Evolutionary conservation across 2,329 filamentous ascomycete genomes (phyloP), one percentile per base, ranked within the genome.

Genomic region (Beauveria sp.): DNA sequence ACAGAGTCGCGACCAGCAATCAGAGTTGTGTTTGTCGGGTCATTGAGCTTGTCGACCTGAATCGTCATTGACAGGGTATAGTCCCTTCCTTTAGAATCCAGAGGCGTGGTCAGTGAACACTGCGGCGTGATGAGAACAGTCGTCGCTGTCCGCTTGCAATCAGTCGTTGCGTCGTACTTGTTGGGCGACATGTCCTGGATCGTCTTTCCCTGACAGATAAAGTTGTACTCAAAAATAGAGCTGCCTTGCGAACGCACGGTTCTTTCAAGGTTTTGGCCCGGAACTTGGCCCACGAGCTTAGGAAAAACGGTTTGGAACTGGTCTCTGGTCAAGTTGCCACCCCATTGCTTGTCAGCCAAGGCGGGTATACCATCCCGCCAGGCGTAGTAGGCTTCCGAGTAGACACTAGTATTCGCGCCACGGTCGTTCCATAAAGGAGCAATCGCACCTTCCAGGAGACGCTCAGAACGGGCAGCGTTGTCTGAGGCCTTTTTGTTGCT

Each of bases 61-160:
- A 81, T 65, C 0, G 72, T 70, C 16, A 85, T 72, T 0, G 77
- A 74, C 1, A 86, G 73, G 0, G 79, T 83, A 68, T 85, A 85
- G 66, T 84, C 75, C 61, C 80, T 74, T 2, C 83, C 83, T 67
- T 85, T 86, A 40, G 79, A 80, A 0, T 69, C 69, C 9, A 82
- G 67, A 0, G 80, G 80, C 0, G 80, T 83, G 1, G 62, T 69
- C 2, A 83, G 61, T 3, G 70, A 69, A 65, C 81, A 84, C 0
- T 68, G 63, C 0, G 70, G 62, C 4, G 68, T 66, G 22, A 80
- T 64, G 1, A 64, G 46, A 3, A 79, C 61, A 16, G 5, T 70
- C 68, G 0, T 66, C 67, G 10, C 70, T 57, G 0, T 50, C 64
- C 1, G 65, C 64, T 72, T 58, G 65, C 78, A 83, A 62, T 68